Percentiles rank a stretch among this genome's conserved stretches.
Evolutionary conservation across 140 eudicot genomes (phyloP).

Genomic region (Bidens hawaiensis): DNA sequence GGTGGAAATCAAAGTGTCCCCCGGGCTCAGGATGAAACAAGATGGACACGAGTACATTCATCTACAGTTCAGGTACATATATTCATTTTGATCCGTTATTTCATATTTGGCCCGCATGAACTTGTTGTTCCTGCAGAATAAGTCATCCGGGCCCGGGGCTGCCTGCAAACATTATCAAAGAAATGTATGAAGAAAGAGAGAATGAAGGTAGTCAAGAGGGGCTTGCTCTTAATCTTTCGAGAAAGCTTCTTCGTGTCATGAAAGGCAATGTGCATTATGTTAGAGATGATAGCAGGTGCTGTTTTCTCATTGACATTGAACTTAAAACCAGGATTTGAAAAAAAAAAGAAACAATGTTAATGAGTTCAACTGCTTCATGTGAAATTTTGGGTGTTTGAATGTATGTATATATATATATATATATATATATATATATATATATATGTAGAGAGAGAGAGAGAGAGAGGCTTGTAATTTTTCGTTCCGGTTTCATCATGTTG

Average conservation of each 20-base stretch:
- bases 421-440: too few species aligned
- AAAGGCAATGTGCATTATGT: constrained; percentile 53
- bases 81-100: background rate
- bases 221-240: constrained; percentile 38
- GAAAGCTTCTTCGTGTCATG: constrained; percentile 52
- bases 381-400: too few species aligned
- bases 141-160: constrained; percentile 56
- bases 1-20: constrained; percentile 63
- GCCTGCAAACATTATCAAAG: constrained; percentile 40
- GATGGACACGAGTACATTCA: constrained; percentile 50
- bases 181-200: constrained; percentile 41
- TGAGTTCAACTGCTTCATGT: constrained; percentile 5
- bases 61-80: constrained; percentile 52
- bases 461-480: constrained; percentile 7
- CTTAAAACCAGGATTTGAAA: constrained; percentile 19
- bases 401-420: background rate
- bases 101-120: too few species aligned
- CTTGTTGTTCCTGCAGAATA: constrained; percentile 36
- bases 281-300: constrained; percentile 43
- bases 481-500: too few species aligned
- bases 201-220: constrained; percentile 43
- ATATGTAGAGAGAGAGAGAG: too few species aligned
- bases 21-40: constrained; percentile 39
- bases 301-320: constrained; percentile 44
- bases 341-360: background rate